Evolutionary conservation across 495 filamentous ascomycete genomes (phyloP).

Genomic region (Aspergillus hancockii): DNA sequence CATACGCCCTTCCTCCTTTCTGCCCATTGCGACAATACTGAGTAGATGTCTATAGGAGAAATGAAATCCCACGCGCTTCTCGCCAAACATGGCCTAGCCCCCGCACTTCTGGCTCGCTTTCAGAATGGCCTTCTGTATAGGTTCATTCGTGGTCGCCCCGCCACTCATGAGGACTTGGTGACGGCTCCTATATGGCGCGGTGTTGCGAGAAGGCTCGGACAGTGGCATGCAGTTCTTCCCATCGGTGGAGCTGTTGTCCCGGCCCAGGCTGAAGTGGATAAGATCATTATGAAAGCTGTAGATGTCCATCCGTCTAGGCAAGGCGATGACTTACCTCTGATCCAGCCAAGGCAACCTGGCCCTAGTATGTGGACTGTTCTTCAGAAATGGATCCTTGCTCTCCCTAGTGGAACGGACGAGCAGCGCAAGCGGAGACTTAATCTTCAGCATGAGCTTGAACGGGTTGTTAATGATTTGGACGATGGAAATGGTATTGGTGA

Average conservation of each 20-base stretch:
- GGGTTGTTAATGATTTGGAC: conserved; percentile 67
- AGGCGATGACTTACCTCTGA: conserved; percentile 46
- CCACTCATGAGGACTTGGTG: conserved; percentile 76
- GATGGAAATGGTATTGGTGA: conserved; percentile 71
- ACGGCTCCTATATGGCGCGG: conserved; percentile 72
- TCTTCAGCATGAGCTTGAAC: conserved; percentile 75
- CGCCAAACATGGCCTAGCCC: conserved; percentile 77
- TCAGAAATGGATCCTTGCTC: conserved; percentile 90
- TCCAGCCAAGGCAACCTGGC: conserved; percentile 61
- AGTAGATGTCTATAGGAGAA: conserved; percentile 59
- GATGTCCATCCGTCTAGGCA: conserved; percentile 31
- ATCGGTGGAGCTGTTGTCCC: conserved; percentile 15
- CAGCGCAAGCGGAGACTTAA: conserved; percentile 64
- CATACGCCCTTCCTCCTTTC: conserved; percentile 11
- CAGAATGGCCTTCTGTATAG: conserved; percentile 94
- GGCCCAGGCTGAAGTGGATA: conserved; percentile 16
- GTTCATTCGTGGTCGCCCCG: conserved; percentile 79
- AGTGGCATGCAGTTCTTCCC: conserved; percentile 87
- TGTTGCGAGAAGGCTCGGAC: conserved; percentile 76
- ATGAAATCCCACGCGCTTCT: conserved; percentile 70
- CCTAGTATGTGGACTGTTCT: conserved; percentile 92
- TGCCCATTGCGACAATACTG: conserved; percentile 43
- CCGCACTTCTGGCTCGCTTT: conserved; percentile 86
- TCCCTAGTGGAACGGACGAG: conserved; percentile 68
- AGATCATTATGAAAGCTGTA: conserved; percentile 24